phyloP scores from a whole-genome alignment of 495 filamentous ascomycete genomes.

The Xylaria castorea region DNA sequence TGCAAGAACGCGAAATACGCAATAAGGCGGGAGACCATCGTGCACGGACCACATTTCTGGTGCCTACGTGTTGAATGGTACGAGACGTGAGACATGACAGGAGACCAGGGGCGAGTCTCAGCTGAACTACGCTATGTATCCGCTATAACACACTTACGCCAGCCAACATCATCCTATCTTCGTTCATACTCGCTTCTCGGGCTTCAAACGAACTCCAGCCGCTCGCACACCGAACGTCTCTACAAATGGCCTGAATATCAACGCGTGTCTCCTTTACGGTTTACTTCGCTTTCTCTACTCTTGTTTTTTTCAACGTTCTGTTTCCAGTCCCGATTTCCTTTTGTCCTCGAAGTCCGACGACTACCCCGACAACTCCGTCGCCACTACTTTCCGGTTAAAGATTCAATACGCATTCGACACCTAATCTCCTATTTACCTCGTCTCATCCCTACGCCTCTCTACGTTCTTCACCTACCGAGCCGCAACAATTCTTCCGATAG shows the following conservation, averaged over 20 bases:
- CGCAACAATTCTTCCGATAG: background rate
- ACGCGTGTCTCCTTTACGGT: background rate
- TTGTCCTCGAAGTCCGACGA: conserved; percentile 3
- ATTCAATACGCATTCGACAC: background rate
- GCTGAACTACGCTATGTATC: background rate
- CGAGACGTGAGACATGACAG: conserved; percentile 11
- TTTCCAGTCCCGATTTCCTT: conserved; percentile 19
- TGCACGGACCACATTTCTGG: conserved; percentile 10
- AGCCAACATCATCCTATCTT: conserved; percentile 4
- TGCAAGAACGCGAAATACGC: conserved; percentile 28
- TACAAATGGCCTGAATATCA: conserved; percentile 23
- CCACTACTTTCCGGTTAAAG: background rate
- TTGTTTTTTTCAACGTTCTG: background rate
- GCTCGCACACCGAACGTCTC: background rate
- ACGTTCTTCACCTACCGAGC: background rate
- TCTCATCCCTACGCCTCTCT: background rate
- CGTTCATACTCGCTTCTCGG: background rate
- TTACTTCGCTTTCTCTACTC: conserved; percentile 16
- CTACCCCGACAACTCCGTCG: conserved; percentile 3
- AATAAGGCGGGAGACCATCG: background rate
- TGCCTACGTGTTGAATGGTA: background rate
- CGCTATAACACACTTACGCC: background rate
- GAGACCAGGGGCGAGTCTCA: conserved; percentile 4
- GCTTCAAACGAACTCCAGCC: conserved; percentile 7
- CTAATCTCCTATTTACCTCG: background rate